These are phyloP conservation scores for Metarhizium brunneum DNA, from an alignment of 2,329 filamentous ascomycete species.

Conservation along the genomic window DNA sequence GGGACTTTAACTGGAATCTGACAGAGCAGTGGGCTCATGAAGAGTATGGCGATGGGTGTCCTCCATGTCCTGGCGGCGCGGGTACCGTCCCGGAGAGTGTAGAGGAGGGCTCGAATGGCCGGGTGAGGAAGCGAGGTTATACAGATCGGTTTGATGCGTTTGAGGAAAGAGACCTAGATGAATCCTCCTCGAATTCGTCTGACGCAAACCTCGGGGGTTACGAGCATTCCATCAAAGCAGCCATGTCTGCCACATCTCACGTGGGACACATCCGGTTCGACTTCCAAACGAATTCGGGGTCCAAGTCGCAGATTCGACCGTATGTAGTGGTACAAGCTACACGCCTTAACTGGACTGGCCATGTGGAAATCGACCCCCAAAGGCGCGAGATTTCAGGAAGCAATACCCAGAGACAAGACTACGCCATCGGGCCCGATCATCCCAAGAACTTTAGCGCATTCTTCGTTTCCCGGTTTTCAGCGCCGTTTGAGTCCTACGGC, in stretches of 20 bases:
- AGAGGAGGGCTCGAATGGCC: conserved; percentile 31
- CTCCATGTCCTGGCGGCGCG: conserved; percentile 22
- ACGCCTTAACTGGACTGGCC: conserved; percentile 35
- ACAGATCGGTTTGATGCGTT: conserved; percentile 2
- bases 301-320: conserved; percentile 13
- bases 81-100: conserved; percentile 2
- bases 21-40: conserved; percentile 21
- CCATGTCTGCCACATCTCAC: conserved; percentile 33
- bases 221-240: conserved; percentile 16
- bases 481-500: conserved; percentile 29
- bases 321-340: conserved; percentile 35
- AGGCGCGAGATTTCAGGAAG: conserved; percentile 30
- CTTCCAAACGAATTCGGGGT: conserved; percentile 15
- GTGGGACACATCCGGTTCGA: conserved; percentile 32
- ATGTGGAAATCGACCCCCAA: conserved; percentile 26
- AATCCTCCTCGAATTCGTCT: not conserved
- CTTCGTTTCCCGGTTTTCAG: conserved; percentile 37
- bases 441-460: conserved; percentile 32
- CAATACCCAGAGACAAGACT: conserved; percentile 37
- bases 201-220: conserved; percentile 2
- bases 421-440: conserved; percentile 31
- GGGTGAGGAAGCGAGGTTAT: conserved; percentile 13
- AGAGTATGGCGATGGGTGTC: conserved; percentile 28
- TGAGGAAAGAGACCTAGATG: conserved; percentile 12
- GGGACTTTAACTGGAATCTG: conserved; percentile 24